A percentile compares a stretch with the other conserved stretches of the same genome.
These are phyloP conservation scores for Neolentinus lepideus DNA, from an alignment of 1,284 basidiomycete genomes.

Conservation along the genomic window DNA sequence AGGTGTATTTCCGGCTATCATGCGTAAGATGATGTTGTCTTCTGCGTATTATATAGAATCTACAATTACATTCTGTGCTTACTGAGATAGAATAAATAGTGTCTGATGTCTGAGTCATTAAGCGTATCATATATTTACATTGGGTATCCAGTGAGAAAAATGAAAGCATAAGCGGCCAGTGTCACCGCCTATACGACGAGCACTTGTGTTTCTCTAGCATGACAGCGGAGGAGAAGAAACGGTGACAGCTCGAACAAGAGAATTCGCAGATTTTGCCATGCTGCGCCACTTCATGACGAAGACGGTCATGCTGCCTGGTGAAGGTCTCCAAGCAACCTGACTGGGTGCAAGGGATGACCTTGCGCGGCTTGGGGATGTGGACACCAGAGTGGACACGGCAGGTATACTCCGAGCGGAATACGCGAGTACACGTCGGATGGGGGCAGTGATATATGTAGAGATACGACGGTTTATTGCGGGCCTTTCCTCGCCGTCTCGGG, in stretches of 20 bases:
- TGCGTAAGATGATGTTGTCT: no score
- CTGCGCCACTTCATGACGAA: constrained; percentile 13
- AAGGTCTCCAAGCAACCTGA: constrained; percentile 12
- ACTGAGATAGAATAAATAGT: no score
- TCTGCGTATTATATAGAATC: no score
- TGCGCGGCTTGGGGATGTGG: neutral
- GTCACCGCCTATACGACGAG: neutral
- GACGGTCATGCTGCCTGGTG: constrained; percentile 11
- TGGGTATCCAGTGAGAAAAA: no score
- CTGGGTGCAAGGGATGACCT: constrained; percentile 9
- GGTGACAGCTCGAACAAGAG: constrained; percentile 8
- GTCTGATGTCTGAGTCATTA: no score
- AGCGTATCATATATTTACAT: no score
- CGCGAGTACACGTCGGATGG: neutral
- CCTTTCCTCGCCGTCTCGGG: neutral
- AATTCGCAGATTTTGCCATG: constrained; percentile 13
- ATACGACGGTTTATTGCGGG: neutral
- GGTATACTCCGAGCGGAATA: neutral
- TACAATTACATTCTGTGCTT: no score
- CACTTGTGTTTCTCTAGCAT: constrained; percentile 1
- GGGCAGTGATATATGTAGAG: neutral
- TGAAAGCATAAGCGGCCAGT: no score
- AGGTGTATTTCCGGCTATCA: no score
- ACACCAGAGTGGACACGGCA: neutral
- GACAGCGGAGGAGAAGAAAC: constrained; percentile 10